Conservation (phyloP, 768 basidiomycete genomes). For the Leccinellum albellum region DNA sequence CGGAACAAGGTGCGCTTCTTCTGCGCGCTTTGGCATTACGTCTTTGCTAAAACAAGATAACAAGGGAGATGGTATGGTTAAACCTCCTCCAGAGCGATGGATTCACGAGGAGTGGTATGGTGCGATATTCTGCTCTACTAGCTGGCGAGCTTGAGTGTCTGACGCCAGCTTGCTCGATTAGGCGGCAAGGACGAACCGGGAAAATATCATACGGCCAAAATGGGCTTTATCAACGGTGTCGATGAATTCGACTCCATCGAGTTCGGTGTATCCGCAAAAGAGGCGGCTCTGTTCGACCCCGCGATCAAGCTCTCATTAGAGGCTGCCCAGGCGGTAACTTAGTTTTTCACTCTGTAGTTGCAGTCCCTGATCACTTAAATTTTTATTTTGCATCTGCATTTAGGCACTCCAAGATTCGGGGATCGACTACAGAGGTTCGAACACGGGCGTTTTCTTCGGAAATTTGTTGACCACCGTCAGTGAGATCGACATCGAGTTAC, state of each 20-base stretch:
- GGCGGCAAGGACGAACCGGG: constrained; percentile 31
- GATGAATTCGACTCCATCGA: constrained; percentile 34
- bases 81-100: constrained; percentile 28
- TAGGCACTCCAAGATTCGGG: constrained; percentile 44
- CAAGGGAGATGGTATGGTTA: constrained; percentile 31
- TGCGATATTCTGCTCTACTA: constrained; percentile 5
- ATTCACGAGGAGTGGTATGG: constrained; percentile 31
- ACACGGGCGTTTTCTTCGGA: constrained; percentile 42
- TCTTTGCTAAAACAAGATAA: background rate
- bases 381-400: background rate
- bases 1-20: constrained; percentile 22
- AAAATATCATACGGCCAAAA: constrained; percentile 27
- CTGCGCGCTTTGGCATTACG: background rate
- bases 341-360: background rate
- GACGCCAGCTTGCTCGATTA: background rate
- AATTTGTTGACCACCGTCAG: constrained; percentile 26
- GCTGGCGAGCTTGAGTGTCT: no score
- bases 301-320: constrained; percentile 30
- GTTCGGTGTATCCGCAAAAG: constrained; percentile 32
- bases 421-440: constrained; percentile 40
- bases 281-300: constrained; percentile 29
- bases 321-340: constrained; percentile 26
- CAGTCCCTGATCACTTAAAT: background rate
- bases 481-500: constrained; percentile 26
- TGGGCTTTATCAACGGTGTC: constrained; percentile 29